Percentiles rank a stretch among this genome's conserved stretches.
Evolutionary conservation across 306 rosid species (phyloP).

Genomic region (Fagus crenata): DNA sequence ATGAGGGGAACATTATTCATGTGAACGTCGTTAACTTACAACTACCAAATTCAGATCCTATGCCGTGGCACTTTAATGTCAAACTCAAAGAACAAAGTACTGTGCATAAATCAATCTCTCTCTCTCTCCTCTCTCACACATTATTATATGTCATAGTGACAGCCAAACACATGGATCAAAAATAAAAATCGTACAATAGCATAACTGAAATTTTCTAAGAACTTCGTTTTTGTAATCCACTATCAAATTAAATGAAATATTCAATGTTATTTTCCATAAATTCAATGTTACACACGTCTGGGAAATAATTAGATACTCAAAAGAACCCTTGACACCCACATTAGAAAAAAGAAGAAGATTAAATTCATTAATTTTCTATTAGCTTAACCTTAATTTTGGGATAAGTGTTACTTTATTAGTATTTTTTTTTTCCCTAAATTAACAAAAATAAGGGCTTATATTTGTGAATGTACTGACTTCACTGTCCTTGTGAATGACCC

Average conservation of each 20-base stretch:
- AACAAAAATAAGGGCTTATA: not conserved
- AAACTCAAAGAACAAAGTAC: slow-evolving; percentile 45
- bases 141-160: slow-evolving; percentile 39
- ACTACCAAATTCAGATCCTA: slow-evolving; percentile 75
- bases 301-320: no score
- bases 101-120: slow-evolving; percentile 34
- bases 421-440: no score
- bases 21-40: slow-evolving; percentile 84
- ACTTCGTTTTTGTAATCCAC: not conserved
- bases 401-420: no score
- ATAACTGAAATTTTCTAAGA: not conserved
- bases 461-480: not conserved
- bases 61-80: slow-evolving; percentile 49
- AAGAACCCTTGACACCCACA: no score
- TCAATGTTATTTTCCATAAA: no score
- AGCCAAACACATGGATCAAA: slow-evolving; percentile 23
- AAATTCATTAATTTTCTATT: no score
- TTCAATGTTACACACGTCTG: no score
- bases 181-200: no score
- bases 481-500: not conserved
- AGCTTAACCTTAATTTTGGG: no score
- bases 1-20: slow-evolving; percentile 92
- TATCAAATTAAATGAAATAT: not conserved
- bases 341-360: no score
- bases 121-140: slow-evolving; percentile 40